A percentile compares a stretch with the other conserved stretches of the same genome.
Conservation (phyloP, 2,329 filamentous ascomycete species). For the Colletotrichum graminicola region DNA sequence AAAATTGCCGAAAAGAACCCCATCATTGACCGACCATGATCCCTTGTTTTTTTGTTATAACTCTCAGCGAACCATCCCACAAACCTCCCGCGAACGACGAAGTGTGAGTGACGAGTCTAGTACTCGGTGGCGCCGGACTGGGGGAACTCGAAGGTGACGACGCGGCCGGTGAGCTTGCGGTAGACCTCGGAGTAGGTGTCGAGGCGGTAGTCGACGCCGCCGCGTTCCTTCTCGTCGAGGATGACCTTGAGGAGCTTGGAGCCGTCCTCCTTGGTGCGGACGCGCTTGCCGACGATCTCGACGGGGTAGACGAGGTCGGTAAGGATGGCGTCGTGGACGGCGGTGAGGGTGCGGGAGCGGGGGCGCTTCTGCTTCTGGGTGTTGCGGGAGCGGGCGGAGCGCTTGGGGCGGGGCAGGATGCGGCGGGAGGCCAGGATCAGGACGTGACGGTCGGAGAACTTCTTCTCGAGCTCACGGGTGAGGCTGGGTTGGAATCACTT, state of each 20-base stretch:
- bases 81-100: conserved; percentile 25
- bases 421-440: conserved; percentile 98
- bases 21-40: conserved; percentile 44
- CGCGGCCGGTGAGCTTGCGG: conserved; percentile 95
- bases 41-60: conserved; percentile 7
- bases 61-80: conserved; percentile 25
- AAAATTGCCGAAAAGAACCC: conserved; percentile 40
- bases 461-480: conserved; percentile 99
- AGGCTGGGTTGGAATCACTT: conserved; percentile 69
- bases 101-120: conserved; percentile 59
- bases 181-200: conserved; percentile 99
- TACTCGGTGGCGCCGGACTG: conserved; percentile 83
- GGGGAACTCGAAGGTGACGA: conserved; percentile 98
- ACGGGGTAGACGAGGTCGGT: conserved; percentile 98
- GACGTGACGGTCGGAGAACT: conserved; percentile 99
- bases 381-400: conserved; percentile 95
- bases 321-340: conserved; percentile 98
- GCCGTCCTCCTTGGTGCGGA: conserved; percentile 98
- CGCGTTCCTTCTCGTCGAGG: conserved; percentile 99
- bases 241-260: conserved; percentile 99
- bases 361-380: conserved; percentile 99
- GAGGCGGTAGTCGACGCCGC: conserved; percentile 98
- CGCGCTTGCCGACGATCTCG: conserved; percentile 99
- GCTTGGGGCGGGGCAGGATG: conserved; percentile 98
- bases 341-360: conserved; percentile 96